Percentiles rank a stretch among this genome's conserved stretches.
Evolutionary conservation across 257 asterid species (phyloP).

Genomic region (Przewalskia tangutica): DNA sequence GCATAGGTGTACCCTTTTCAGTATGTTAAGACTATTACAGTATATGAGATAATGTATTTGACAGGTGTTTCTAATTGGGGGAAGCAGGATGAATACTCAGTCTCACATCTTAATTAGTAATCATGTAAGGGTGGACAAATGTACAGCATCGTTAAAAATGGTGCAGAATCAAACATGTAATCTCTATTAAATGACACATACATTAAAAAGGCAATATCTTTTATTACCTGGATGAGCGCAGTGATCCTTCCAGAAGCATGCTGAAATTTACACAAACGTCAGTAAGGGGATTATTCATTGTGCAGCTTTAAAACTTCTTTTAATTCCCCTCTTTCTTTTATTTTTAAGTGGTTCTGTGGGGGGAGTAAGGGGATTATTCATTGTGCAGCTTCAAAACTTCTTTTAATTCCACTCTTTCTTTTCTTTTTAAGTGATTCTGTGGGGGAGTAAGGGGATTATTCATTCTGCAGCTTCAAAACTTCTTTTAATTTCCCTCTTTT

Average conservation of each 20-base stretch:
- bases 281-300: background rate
- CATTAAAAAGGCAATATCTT: background rate
- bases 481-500: background rate
- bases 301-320: background rate
- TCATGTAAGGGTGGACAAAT: background rate
- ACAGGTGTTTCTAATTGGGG: background rate
- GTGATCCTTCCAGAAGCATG: slow-evolving; percentile 71
- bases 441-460: background rate
- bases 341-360: background rate
- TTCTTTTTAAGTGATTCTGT: background rate
- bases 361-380: background rate
- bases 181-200: background rate
- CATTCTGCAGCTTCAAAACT: background rate
- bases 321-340: background rate
- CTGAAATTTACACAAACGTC: slow-evolving; percentile 29
- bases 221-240: slow-evolving; percentile 53
- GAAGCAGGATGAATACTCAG: background rate
- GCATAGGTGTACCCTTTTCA: background rate
- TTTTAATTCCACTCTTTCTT: background rate
- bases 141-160: background rate
- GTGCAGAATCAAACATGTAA: background rate
- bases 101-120: background rate
- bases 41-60: background rate
- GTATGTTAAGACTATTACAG: background rate
- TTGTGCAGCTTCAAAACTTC: background rate